phyloP scores from a whole-genome alignment of 805 yeast genomes.

The Kodamaea neixiangensis region DNA sequence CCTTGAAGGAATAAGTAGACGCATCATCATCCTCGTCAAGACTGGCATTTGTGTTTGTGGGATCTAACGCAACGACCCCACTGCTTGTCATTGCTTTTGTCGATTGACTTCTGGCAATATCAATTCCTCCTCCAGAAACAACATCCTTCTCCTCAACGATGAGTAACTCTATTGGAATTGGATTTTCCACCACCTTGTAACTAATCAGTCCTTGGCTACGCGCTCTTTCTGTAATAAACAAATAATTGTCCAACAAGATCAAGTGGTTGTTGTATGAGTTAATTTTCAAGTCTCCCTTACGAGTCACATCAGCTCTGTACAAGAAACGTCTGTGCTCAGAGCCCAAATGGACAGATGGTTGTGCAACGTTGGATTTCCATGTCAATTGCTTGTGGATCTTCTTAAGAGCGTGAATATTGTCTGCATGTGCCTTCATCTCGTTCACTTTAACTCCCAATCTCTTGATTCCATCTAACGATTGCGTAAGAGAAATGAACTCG shows the following conservation, averaged over 20 bases:
- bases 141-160: slow-evolving; percentile 48
- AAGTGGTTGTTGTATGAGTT: slow-evolving; percentile 54
- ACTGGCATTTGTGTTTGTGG: not conserved
- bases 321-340: slow-evolving; percentile 59
- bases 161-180: slow-evolving; percentile 62
- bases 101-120: not conserved
- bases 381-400: slow-evolving; percentile 53
- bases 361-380: slow-evolving; percentile 50
- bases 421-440: slow-evolving; percentile 60
- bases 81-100: not conserved
- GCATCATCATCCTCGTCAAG: slow-evolving; percentile 27
- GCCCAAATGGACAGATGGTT: slow-evolving; percentile 29
- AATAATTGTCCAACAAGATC: slow-evolving; percentile 68
- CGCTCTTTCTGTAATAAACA: slow-evolving; percentile 62
- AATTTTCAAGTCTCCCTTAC: slow-evolving; percentile 66
- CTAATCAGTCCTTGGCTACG: slow-evolving; percentile 35
- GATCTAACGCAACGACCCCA: not conserved
- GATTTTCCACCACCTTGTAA: slow-evolving; percentile 49
- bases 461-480: slow-evolving; percentile 57
- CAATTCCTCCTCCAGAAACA: slow-evolving; percentile 3
- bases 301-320: slow-evolving; percentile 56
- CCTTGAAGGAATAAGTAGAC: slow-evolving; percentile 47
- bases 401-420: slow-evolving; percentile 55
- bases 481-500: slow-evolving; percentile 52
- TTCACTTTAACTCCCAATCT: slow-evolving; percentile 61